phyloP scores from a whole-genome alignment of 1,139 yeast species.

The Candida albicans region DNA sequence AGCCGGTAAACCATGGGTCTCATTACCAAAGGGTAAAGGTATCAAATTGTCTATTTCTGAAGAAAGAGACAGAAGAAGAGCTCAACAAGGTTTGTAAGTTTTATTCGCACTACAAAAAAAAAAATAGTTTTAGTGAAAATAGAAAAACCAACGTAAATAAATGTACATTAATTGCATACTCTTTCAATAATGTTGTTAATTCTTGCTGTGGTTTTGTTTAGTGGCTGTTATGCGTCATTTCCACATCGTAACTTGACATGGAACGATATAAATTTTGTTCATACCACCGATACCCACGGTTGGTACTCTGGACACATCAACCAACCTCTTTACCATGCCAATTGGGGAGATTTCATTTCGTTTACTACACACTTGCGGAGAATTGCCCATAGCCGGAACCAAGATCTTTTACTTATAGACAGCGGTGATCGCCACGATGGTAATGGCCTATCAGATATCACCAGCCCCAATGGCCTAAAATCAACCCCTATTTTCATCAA shows the following conservation, averaged over 20 bases:
- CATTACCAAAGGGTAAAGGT: conserved; percentile 99
- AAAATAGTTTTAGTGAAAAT: no score
- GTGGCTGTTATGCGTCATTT: not conserved
- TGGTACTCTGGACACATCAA: conserved; percentile 89
- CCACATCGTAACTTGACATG: conserved; percentile 48
- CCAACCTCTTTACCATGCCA: conserved; percentile 74
- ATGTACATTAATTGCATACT: no score
- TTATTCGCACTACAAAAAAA: not conserved
- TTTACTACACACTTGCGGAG: conserved; percentile 54
- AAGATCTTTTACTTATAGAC: conserved; percentile 75
- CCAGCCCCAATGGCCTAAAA: conserved; percentile 65
- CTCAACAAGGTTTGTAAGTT: conserved; percentile 49
- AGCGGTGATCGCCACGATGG: conserved; percentile 97
- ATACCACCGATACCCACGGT: conserved; percentile 95
- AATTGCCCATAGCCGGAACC: conserved; percentile 44
- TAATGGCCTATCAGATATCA: conserved; percentile 82
- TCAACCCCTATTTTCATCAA: conserved; percentile 64
- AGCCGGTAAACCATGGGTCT: conserved; percentile 95
- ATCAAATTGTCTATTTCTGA: conserved; percentile 96
- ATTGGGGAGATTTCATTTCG: conserved; percentile 91
- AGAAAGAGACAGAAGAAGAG: conserved; percentile 99
- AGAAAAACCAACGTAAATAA: not conserved
- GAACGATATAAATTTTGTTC: conserved; percentile 79
- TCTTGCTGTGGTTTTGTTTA: not conserved
- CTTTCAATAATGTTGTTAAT: not conserved